Conservation (phyloP, 495 filamentous ascomycete genomes). For the Penicillium odoratum region DNA sequence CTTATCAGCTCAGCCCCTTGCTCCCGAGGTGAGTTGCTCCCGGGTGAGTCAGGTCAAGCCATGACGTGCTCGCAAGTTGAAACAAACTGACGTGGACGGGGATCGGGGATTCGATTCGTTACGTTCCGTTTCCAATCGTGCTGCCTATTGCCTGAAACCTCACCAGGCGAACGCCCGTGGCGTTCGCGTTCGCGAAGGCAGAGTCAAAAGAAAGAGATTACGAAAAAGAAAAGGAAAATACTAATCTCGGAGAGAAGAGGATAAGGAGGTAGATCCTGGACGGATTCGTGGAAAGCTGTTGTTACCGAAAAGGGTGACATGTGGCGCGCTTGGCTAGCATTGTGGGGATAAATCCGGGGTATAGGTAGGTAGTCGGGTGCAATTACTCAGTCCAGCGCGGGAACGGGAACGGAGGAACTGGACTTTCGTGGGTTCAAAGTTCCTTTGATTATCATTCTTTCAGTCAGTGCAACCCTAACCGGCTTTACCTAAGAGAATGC, state of each 20-base stretch:
- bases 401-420: neutral
- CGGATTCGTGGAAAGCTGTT: slow-evolving; percentile 1
- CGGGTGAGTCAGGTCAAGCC: neutral
- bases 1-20: neutral
- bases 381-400: slow-evolving; percentile 15
- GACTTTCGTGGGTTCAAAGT: neutral
- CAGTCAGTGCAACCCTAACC: neutral
- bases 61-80: slow-evolving; percentile 4
- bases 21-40: no score
- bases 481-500: neutral
- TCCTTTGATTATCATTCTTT: no score
- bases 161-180: slow-evolving; percentile 11
- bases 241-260: neutral
- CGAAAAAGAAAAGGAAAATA: neutral
- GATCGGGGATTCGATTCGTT: slow-evolving; percentile 9
- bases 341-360: slow-evolving; percentile 31
- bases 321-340: slow-evolving; percentile 24
- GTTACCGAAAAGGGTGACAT: slow-evolving; percentile 21
- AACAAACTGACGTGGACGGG: slow-evolving; percentile 1
- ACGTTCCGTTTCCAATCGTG: slow-evolving; percentile 24
- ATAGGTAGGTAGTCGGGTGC: slow-evolving; percentile 21
- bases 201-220: neutral
- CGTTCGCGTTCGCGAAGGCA: neutral
- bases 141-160: slow-evolving; percentile 19
- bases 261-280: neutral